Conservation (phyloP, 164 flowering plant genomes). For the Vitis cinerea region DNA sequence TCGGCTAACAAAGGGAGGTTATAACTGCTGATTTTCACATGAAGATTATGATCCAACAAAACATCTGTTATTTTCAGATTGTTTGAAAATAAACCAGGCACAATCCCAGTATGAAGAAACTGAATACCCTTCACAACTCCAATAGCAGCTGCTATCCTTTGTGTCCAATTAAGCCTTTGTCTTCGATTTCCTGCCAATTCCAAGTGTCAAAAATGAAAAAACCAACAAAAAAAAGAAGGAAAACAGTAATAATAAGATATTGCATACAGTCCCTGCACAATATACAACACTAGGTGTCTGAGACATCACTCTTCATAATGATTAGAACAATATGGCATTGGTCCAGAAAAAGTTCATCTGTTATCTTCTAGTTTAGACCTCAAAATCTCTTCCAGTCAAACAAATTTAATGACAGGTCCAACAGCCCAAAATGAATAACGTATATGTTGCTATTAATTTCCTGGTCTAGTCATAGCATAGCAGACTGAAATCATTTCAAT, state of each 20-base stretch:
- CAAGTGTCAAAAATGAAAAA: neutral
- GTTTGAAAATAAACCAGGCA: constrained; percentile 37
- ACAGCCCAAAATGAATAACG: neutral
- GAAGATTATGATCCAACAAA: constrained; percentile 31
- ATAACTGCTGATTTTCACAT: constrained; percentile 33
- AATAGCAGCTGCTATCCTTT: constrained; percentile 36
- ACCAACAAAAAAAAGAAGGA: neutral
- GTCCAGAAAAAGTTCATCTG: too few relatives aligned
- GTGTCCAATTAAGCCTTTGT: constrained; percentile 31
- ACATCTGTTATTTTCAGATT: constrained; percentile 39
- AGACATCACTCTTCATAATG: too few relatives aligned
- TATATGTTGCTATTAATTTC: neutral
- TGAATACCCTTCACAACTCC: constrained; percentile 41
- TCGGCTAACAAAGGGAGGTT: constrained; percentile 35
- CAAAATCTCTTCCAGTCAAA: too few relatives aligned
- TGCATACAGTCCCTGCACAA: too few relatives aligned
- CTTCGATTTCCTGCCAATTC: constrained; percentile 15
- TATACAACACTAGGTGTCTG: too few relatives aligned
- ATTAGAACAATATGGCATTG: too few relatives aligned
- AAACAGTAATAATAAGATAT: neutral
- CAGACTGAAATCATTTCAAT: neutral
- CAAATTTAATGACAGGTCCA: too few relatives aligned
- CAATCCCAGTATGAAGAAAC: constrained; percentile 43
- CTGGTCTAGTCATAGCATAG: neutral
- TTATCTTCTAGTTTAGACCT: too few relatives aligned